Conservation (phyloP, 495 filamentous ascomycete species). For the Penicillium coffeae region DNA sequence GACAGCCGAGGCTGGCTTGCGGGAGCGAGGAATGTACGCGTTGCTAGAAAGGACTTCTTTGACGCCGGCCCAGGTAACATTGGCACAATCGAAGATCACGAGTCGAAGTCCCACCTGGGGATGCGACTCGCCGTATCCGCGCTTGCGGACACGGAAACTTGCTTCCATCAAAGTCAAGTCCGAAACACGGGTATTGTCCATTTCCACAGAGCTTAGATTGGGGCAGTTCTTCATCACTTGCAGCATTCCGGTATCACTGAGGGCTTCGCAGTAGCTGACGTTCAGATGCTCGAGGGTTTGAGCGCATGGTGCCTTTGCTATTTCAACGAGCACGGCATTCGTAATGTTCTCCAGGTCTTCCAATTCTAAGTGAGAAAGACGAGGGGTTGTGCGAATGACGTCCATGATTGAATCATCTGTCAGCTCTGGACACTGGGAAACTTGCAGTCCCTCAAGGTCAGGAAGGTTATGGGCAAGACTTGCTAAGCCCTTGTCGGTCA, state of each 20-base stretch:
- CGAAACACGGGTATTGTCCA: slow-evolving; percentile 92
- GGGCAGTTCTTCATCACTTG: slow-evolving; percentile 73
- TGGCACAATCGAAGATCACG: slow-evolving; percentile 86
- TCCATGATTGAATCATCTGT: slow-evolving; percentile 70
- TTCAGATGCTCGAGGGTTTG: slow-evolving; percentile 71
- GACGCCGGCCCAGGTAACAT: slow-evolving; percentile 89
- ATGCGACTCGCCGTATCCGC: slow-evolving; percentile 50
- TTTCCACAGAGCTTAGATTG: slow-evolving; percentile 64
- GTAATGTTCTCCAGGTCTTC: slow-evolving; percentile 80
- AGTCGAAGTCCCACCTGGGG: slow-evolving; percentile 65
- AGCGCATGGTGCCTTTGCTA: slow-evolving; percentile 73
- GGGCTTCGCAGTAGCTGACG: slow-evolving; percentile 81
- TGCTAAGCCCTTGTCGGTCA: slow-evolving; percentile 68
- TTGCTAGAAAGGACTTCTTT: slow-evolving; percentile 84
- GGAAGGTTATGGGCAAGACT: slow-evolving; percentile 71
- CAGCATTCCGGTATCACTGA: slow-evolving; percentile 83
- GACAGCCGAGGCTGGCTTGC: slow-evolving; percentile 24
- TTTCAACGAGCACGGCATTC: slow-evolving; percentile 64
- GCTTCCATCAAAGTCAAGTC: slow-evolving; percentile 88
- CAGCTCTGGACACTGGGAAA: slow-evolving; percentile 66
- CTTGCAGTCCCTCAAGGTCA: slow-evolving; percentile 72
- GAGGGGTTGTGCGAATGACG: slow-evolving; percentile 68
- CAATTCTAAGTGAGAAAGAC: slow-evolving; percentile 81
- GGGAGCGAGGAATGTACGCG: slow-evolving; percentile 53
- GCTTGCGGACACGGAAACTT: slow-evolving; percentile 65